Conservation (phyloP, 305 asterid genomes). For the Striga hermonthica region DNA sequence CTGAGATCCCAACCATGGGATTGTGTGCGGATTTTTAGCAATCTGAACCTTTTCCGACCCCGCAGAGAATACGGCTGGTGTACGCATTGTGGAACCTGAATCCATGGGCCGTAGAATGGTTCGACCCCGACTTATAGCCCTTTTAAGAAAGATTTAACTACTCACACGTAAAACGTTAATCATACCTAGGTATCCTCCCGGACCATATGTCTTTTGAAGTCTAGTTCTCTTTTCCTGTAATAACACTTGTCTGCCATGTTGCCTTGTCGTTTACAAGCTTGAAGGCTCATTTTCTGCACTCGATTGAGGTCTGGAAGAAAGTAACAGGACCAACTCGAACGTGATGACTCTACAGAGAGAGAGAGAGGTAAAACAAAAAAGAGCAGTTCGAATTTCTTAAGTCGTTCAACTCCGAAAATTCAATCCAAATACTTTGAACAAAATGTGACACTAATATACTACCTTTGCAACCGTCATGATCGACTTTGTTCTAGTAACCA, state of each 20-base stretch:
- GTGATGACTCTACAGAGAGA: conserved; percentile 53
- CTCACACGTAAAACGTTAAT: neutral
- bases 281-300: conserved; percentile 78
- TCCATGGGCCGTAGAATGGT: no score
- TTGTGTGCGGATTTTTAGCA: no score
- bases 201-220: conserved; percentile 80
- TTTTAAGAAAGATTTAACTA: conserved; percentile 1
- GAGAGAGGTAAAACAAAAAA: neutral
- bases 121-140: conserved; percentile 11
- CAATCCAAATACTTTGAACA: no score
- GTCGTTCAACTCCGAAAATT: neutral
- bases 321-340: conserved; percentile 93
- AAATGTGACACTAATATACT: neutral
- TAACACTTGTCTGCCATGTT: conserved; percentile 59
- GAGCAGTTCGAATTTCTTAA: neutral
- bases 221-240: conserved; percentile 66
- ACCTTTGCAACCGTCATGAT: conserved; percentile 93
- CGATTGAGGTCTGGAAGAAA: conserved; percentile 70
- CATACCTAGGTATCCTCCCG: conserved; percentile 77
- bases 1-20: no score
- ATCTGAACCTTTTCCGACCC: no score
- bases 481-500: conserved; percentile 78
- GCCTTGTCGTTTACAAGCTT: conserved; percentile 57
- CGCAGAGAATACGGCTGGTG: no score
- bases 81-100: no score